Base-by-base conservation (phyloP, 768 basidiomycete genomes). In the Termitomyces sp. region DNA sequence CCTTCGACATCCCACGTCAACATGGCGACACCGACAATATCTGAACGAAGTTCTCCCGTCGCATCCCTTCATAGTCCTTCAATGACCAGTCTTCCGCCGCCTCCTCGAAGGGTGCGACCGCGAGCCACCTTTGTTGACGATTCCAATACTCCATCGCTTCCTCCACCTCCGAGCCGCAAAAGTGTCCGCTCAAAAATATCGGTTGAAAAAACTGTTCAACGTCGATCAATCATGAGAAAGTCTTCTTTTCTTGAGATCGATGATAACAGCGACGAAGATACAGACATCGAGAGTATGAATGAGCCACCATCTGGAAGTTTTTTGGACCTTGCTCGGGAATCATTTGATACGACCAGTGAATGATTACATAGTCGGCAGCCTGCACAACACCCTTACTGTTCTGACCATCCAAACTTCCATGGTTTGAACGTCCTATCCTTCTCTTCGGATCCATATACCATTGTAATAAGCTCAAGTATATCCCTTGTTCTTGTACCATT, bases 211-310 rank as follows among this genome's bases (percentile, higher is more conserved):
- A 61, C 64, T n/a, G 64, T 76, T 45, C 77, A 76, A 57, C 77
- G 79, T 47, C 77, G 74, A 49, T 82, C 81, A 7, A 73, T 88
- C 59, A 79, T 85, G 73, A 77, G 77, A 65, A 87, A 88, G 65
- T 83, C 88, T 20, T 88, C 87, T 1, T 90, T 90, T 68, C 72
- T 90, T 49, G 86, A 88, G 36, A 87, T 90, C 56, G 80, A 80
- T 47, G 79, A 80, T 8, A 69, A 69, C 20, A 75, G 77, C 39
- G 60, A 65, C 56, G 66, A 68, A 39, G 72, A 74, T 46, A 65
- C 67, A 22, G 69, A 72, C 37, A 52, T 62, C 10, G 64, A 65
- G 24, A 63, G 55, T 39, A 53, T 56, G 12, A 66, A 59, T 45
- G 66, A 65, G 26, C 62, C 62, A 58, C 62, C 64, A 20, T 62